Evolutionary conservation across 2,329 filamentous ascomycete genomes (phyloP).

Genomic region (Fusarium nygamai): DNA sequence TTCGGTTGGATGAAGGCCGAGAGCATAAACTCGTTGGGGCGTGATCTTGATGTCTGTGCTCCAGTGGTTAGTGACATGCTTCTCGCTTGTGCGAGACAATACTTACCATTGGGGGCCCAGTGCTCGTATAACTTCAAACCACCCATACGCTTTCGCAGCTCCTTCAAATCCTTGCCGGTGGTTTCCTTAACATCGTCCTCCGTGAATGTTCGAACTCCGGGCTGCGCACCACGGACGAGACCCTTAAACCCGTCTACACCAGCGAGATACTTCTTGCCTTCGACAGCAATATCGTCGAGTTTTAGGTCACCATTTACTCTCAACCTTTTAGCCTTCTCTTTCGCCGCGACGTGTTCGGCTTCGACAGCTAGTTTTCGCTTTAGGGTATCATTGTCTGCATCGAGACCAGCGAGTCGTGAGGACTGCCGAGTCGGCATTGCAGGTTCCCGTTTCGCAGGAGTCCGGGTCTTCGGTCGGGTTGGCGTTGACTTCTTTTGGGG

Average conservation of each 20-base stretch:
- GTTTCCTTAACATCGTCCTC: slow-evolving; percentile 86
- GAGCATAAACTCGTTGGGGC: slow-evolving; percentile 85
- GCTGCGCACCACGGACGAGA: slow-evolving; percentile 74
- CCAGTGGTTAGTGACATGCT: neutral
- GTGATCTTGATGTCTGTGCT: slow-evolving; percentile 85
- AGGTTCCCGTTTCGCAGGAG: slow-evolving; percentile 59
- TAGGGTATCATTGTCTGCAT: slow-evolving; percentile 56
- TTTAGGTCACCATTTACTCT: slow-evolving; percentile 68
- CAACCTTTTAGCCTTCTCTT: slow-evolving; percentile 66
- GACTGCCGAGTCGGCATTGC: slow-evolving; percentile 65
- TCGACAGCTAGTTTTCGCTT: slow-evolving; percentile 65
- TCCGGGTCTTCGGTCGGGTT: slow-evolving; percentile 45
- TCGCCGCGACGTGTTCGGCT: slow-evolving; percentile 52
- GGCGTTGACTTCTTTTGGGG: slow-evolving; percentile 54
- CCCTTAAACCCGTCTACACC: slow-evolving; percentile 71
- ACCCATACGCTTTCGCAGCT: slow-evolving; percentile 80
- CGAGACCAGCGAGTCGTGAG: slow-evolving; percentile 65
- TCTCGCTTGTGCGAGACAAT: too few relatives aligned
- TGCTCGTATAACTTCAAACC: slow-evolving; percentile 82
- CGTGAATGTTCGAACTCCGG: slow-evolving; percentile 85
- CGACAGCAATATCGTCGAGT: slow-evolving; percentile 80
- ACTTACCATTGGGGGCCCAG: slow-evolving; percentile 80
- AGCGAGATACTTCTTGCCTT: slow-evolving; percentile 79
- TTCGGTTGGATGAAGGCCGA: slow-evolving; percentile 87
- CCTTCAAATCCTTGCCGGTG: slow-evolving; percentile 77